Base-by-base conservation (phyloP, 306 rosid species). In the Cucumis hystrix region DNA sequence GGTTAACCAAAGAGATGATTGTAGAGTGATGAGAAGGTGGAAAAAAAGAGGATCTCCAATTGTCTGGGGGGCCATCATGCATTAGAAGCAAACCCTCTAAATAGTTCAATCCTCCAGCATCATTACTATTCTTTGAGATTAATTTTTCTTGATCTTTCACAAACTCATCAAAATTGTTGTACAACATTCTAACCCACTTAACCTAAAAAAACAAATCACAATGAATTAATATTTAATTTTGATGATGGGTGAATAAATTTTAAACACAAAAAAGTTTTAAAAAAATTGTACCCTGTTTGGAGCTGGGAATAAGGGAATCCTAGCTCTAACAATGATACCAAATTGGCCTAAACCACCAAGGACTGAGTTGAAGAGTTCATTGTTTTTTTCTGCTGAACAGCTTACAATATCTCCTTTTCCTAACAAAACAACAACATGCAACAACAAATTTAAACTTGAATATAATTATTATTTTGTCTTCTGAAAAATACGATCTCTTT, bases 291-390 rank as follows among this genome's bases (percentile, higher is more conserved):
- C 99, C 91, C 87, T 91, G 0, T 61, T 83, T 8, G 92, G 96
- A 82, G 97, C 92, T 21, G 90, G 79, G 2, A 79, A 83, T 63
- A 91, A 83, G 78, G 96, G 86, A 79, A 96, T 88, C 78, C 98
- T 89, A 72, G 97, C 99, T 78, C 99, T 86, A 64, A 92, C 85
- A 74, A 96, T 92, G 13, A 96, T 83, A 1, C 99, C 97, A 84
- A 96, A 91, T 85, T 96, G 98, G 5, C 99, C 99, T 61, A 96
- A 81, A 52, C 99, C 98, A 82, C 99, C 98, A 15, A 96, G 93
- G 58, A 81, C 97, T 0, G 85, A 87, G 62, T 92, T 52, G 83
- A 92, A 96, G 60, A 96, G 89, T 23, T 88, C 87, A 3, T 88
- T 55, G 23, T 79, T 83, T 0, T 59, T 83, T 28, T 69, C 66